phyloP scores from a whole-genome alignment of 208 protist genomes.

The Vickermania ingenoplastis region DNA sequence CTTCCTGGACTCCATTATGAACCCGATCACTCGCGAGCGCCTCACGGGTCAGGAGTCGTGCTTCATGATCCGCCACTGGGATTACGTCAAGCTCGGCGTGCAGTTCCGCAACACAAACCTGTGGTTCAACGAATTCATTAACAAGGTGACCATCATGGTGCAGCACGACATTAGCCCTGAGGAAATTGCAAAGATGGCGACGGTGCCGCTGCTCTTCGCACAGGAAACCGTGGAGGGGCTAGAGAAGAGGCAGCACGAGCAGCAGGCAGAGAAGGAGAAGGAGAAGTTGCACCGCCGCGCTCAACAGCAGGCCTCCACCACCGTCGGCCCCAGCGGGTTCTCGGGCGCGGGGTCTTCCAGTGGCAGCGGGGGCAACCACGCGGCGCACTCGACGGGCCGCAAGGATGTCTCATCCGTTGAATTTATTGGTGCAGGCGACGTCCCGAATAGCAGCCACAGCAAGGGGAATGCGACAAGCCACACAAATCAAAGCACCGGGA shows the following conservation, averaged over 20 bases:
- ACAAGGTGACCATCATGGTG: not conserved
- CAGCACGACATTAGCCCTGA: not conserved
- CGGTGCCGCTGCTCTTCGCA: not conserved
- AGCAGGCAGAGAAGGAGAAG: not conserved
- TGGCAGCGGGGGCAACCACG: not conserved
- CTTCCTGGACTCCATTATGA: slow-evolving; percentile 3
- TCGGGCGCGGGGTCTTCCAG: too few relatives aligned
- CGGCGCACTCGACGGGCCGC: not conserved
- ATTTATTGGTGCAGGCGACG: not conserved
- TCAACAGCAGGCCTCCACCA: not conserved
- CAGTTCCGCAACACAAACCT: not conserved
- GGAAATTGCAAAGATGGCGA: slow-evolving; percentile 1
- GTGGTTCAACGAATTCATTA: not conserved
- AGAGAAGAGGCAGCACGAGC: not conserved
- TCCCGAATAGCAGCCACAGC: not conserved
- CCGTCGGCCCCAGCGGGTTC: not conserved
- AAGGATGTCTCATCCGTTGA: not conserved
- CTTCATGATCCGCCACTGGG: slow-evolving; percentile 1
- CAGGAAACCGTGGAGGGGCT: not conserved
- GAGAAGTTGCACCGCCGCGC: not conserved
- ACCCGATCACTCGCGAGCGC: slow-evolving; percentile 2
- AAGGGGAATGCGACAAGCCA: too few relatives aligned
- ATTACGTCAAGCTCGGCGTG: slow-evolving; percentile 1
- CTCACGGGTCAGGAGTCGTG: not conserved
- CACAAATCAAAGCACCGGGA: not conserved